These are phyloP conservation scores for Serendipita sp. DNA, from an alignment of 768 basidiomycete species.

Conservation along the genomic window DNA sequence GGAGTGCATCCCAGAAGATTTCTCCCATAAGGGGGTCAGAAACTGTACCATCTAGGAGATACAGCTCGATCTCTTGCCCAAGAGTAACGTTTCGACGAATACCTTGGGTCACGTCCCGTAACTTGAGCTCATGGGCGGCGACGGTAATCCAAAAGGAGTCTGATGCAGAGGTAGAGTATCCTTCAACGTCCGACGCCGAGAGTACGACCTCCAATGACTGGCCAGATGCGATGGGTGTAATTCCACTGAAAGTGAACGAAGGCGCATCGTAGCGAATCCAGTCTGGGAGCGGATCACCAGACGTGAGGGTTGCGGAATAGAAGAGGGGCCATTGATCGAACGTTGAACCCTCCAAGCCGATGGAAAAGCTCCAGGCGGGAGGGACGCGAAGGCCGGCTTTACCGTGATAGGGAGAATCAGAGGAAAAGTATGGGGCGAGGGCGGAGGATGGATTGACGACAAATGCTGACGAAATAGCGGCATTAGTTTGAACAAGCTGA, in stretches of 20 bases:
- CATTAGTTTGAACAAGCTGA: conserved; percentile 46
- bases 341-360: conserved; percentile 61
- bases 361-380: conserved; percentile 73
- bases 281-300: conserved; percentile 53
- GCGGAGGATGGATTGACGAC: conserved; percentile 44
- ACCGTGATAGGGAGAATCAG: conserved; percentile 24
- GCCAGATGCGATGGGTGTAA: conserved; percentile 38
- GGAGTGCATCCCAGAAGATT: no score
- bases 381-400: conserved; percentile 48
- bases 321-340: conserved; percentile 32
- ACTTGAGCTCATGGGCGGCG: conserved; percentile 51
- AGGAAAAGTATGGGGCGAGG: conserved; percentile 25
- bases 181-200: conserved; percentile 55
- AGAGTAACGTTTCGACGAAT: background rate
- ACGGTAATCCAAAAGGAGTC: conserved; percentile 47
- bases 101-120: conserved; percentile 10
- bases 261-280: conserved; percentile 61
- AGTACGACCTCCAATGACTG: conserved; percentile 28
- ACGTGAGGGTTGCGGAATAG: conserved; percentile 46
- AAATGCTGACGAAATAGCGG: conserved; percentile 63
- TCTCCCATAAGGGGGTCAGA: no score
- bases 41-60: no score
- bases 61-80: background rate
- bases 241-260: conserved; percentile 62
- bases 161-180: conserved; percentile 44